Evolutionary conservation across 495 filamentous ascomycete genomes (phyloP), one percentile per base, ranked within the genome.

Genomic region (Endocarpon pusillum): DNA sequence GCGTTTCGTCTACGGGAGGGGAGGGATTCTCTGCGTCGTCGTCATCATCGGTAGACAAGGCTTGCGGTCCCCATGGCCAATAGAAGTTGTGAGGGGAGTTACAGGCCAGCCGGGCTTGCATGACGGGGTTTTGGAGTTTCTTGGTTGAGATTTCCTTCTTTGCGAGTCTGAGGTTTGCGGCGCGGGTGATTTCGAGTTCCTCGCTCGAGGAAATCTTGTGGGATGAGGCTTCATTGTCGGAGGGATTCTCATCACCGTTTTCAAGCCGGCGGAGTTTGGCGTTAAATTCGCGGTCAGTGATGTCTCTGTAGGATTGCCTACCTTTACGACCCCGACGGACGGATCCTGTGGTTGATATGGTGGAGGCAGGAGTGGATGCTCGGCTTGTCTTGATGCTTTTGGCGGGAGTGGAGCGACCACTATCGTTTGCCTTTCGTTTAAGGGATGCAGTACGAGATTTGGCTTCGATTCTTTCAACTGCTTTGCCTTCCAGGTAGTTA

Each of bases 51-150:
- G 49, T 56, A n/a, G n/a, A n/a, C n/a, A n/a, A n/a, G n/a, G n/a
- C n/a, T n/a, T n/a, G n/a, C 4, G 55, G 45, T 12, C 52, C 55
- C 73, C 83, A 97, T 0, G 89, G 89, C 60, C 83, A 89, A 58
- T 86, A 94, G 58, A 97, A 96, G 45, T 94, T 87, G 54, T 94
- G 87, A 0, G 89, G 89, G 1, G 69, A 78, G 53, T 97, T 91
- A 57, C 91, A 96, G 28, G 77, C 79, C 2, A 93, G 71, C 4
- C 89, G 80, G 9, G 94, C 73, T 54, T 97, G 89, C 67, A 94
- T 77, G 18, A 96, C 53, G 0, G 86, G 82, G 45, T 97, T 97
- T 40, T 91, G 86, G 18, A 97, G 69, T 50, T 94, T 94, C 61
- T 96, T 97, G 19, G 68, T 67, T n/a, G 69, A 55, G 19, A 94